Evolutionary conservation across 805 yeast genomes (phyloP).

Genomic region (Diddensiella caesifluorescens): DNA sequence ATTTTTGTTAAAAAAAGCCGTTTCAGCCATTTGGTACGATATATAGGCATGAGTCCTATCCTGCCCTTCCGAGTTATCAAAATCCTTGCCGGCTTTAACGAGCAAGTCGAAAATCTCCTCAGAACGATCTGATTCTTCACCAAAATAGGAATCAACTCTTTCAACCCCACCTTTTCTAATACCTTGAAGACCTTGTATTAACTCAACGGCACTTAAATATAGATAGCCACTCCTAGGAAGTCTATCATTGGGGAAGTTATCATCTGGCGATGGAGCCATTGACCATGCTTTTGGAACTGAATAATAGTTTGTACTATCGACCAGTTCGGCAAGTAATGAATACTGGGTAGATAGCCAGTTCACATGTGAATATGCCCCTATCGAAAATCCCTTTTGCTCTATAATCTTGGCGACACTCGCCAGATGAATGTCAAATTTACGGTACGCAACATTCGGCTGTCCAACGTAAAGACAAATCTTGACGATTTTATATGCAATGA

Average conservation of each 20-base stretch:
- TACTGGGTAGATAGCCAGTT: constrained; percentile 63
- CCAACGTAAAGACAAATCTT: constrained; percentile 55
- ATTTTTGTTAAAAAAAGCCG: constrained; percentile 32
- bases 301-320: constrained; percentile 43
- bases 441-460: constrained; percentile 53
- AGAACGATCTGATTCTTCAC: constrained; percentile 18
- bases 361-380: constrained; percentile 28
- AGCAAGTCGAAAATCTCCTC: constrained; percentile 11
- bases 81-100: constrained; percentile 21
- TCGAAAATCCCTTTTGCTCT: constrained; percentile 27
- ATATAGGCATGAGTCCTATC: constrained; percentile 40
- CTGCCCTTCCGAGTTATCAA: constrained; percentile 31
- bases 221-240: constrained; percentile 24
- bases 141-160: constrained; percentile 17
- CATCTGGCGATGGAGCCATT: constrained; percentile 24
- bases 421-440: constrained; percentile 61
- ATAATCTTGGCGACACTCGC: constrained; percentile 42
- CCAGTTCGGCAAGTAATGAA: constrained; percentile 58
- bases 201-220: constrained; percentile 16
- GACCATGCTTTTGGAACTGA: constrained; percentile 39
- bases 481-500: constrained; percentile 56
- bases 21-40: constrained; percentile 50
- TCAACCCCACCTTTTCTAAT: not conserved
- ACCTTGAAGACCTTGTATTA: constrained; percentile 7
- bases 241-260: constrained; percentile 17